Percentiles rank a stretch among this genome's conserved stretches.
Conservation (phyloP, 805 yeast genomes). For the Candida argentea region DNA sequence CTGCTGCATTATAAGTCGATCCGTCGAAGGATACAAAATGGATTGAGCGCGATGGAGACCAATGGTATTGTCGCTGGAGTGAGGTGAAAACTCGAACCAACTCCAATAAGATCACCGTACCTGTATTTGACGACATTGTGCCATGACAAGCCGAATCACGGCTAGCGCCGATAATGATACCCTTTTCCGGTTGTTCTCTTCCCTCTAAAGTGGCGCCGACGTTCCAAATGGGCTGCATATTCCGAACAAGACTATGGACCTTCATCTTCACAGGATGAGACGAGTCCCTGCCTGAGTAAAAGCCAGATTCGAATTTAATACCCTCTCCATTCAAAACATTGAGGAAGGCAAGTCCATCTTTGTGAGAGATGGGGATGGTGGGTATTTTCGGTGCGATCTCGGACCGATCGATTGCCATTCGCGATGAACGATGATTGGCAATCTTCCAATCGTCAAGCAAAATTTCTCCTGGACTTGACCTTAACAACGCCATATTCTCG, state of each 20-base stretch:
- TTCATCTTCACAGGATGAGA: constrained; percentile 15
- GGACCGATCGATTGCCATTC: constrained; percentile 36
- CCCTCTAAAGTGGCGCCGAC: constrained; percentile 72
- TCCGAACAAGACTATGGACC: constrained; percentile 31
- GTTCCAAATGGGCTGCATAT: constrained; percentile 65
- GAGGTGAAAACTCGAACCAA: constrained; percentile 58
- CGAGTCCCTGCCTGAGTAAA: constrained; percentile 15
- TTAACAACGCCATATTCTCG: constrained; percentile 48
- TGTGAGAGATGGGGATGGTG: constrained; percentile 66
- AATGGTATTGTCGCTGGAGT: constrained; percentile 51
- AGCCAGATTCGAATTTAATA: constrained; percentile 18
- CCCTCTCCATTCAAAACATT: constrained; percentile 16
- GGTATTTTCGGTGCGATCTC: constrained; percentile 61
- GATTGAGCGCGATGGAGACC: constrained; percentile 79
- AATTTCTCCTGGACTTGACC: constrained; percentile 66
- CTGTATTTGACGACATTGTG: constrained; percentile 62
- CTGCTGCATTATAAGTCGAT: constrained; percentile 69
- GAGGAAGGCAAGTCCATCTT: constrained; percentile 41
- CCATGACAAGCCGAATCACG: constrained; percentile 74
- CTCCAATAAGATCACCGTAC: constrained; percentile 64
- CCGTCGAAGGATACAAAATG: constrained; percentile 83
- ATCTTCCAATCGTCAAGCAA: constrained; percentile 69
- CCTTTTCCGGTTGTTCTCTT: constrained; percentile 64
- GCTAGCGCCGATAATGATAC: constrained; percentile 71
- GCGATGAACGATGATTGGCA: constrained; percentile 26